These are phyloP conservation scores for Lepiota venenata DNA, from an alignment of 768 basidiomycete genomes.

Conservation along the genomic window DNA sequence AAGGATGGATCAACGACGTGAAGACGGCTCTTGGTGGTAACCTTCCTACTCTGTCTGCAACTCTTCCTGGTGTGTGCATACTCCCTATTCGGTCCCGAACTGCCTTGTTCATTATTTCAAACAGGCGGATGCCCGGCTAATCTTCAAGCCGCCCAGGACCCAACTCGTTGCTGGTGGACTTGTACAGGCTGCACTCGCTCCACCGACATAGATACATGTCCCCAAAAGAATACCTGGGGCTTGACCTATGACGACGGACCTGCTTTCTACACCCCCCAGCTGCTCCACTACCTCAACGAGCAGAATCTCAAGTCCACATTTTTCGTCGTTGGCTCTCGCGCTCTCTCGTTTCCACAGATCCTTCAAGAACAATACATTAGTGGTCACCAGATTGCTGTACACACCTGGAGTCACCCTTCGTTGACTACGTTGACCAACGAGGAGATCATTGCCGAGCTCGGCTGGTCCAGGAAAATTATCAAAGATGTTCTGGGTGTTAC, in stretches of 20 bases:
- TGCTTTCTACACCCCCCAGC: slow-evolving; percentile 67
- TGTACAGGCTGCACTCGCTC: slow-evolving; percentile 65
- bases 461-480: slow-evolving; percentile 85
- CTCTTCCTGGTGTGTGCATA: slow-evolving; percentile 30
- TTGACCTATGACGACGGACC: slow-evolving; percentile 79
- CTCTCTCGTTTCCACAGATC: slow-evolving; percentile 63
- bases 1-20: slow-evolving; percentile 70
- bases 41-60: slow-evolving; percentile 54
- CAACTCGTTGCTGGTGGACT: slow-evolving; percentile 74
- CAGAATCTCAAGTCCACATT: slow-evolving; percentile 75
- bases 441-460: slow-evolving; percentile 82
- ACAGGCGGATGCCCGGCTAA: slow-evolving; percentile 62
- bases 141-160: slow-evolving; percentile 48
- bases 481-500: slow-evolving; percentile 77
- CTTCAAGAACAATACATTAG: slow-evolving; percentile 74
- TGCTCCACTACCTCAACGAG: slow-evolving; percentile 67
- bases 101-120: background rate
- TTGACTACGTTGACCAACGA: slow-evolving; percentile 78
- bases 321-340: slow-evolving; percentile 84
- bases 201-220: slow-evolving; percentile 77
- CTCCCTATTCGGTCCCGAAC: background rate
- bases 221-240: slow-evolving; percentile 55
- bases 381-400: slow-evolving; percentile 74
- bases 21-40: slow-evolving; percentile 41
- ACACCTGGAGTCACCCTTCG: slow-evolving; percentile 68